Evolutionary conservation across 805 yeast genomes (phyloP).

Genomic region (Cyberlindnera lachancei): DNA sequence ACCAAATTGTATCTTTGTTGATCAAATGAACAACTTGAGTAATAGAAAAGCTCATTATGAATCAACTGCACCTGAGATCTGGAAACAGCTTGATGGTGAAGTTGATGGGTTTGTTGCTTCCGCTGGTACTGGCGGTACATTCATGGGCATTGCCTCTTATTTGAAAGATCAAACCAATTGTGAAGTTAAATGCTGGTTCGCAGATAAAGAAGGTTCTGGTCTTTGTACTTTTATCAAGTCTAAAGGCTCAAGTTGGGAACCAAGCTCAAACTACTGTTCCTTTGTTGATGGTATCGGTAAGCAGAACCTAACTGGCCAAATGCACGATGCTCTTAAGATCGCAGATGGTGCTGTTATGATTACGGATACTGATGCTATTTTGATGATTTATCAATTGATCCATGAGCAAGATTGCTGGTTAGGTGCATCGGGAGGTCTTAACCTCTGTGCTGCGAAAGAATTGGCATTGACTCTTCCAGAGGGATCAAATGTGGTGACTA

Average conservation of each 20-base stretch:
- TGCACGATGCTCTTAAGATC: conserved; percentile 14
- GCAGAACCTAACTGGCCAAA: conserved; percentile 17
- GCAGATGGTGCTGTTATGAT: conserved; percentile 17
- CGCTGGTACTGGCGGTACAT: conserved; percentile 83
- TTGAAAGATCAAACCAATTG: conserved; percentile 40
- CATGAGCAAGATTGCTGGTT: conserved; percentile 15
- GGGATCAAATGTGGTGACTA: conserved; percentile 20
- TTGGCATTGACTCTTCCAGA: conserved; percentile 18
- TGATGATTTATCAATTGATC: conserved; percentile 12
- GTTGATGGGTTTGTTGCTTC: conserved; percentile 66
- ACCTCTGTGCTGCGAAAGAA: conserved; percentile 16
- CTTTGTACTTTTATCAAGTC: conserved; percentile 25
- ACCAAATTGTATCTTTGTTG: conserved; percentile 59
- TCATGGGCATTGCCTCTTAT: conserved; percentile 63
- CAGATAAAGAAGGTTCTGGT: conserved; percentile 84
- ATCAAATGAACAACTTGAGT: conserved; percentile 73
- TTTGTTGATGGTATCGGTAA: conserved; percentile 23
- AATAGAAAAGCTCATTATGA: conserved; percentile 67
- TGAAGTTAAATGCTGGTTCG: conserved; percentile 42
- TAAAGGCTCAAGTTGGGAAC: conserved; percentile 15
- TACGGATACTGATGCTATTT: conserved; percentile 14
- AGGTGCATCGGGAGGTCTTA: conserved; percentile 21
- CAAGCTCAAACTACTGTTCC: conserved; percentile 14
- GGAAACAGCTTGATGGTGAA: conserved; percentile 42
- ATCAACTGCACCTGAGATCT: conserved; percentile 77